Evolutionary conservation across 257 asterid genomes (phyloP).

Genomic region (Solanum verrucosum): DNA sequence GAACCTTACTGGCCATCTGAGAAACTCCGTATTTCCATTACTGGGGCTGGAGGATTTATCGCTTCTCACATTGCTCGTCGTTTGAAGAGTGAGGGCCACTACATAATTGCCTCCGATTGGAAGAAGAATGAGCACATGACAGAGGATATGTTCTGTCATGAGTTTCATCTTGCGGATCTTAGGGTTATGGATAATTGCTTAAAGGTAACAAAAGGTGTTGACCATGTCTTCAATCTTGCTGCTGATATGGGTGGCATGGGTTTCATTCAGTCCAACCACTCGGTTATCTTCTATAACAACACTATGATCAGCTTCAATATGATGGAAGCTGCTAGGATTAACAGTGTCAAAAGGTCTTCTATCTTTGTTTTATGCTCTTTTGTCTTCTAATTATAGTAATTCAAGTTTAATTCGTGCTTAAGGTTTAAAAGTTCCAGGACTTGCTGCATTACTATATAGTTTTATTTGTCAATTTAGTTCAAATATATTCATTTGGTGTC

Average conservation of each 20-base stretch:
- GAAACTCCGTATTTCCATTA: slow-evolving; percentile 71
- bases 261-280: slow-evolving; percentile 90
- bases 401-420: not conserved
- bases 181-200: slow-evolving; percentile 93
- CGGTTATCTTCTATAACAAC: slow-evolving; percentile 86
- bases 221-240: slow-evolving; percentile 86
- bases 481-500: not conserved
- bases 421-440: not conserved
- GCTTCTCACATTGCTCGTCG: slow-evolving; percentile 94
- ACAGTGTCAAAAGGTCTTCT: slow-evolving; percentile 59
- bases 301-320: slow-evolving; percentile 91
- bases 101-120: slow-evolving; percentile 90
- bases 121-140: slow-evolving; percentile 93
- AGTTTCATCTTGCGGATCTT: slow-evolving; percentile 84
- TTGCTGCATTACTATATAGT: not conserved
- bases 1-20: slow-evolving; percentile 82
- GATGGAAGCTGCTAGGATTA: slow-evolving; percentile 86
- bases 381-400: not conserved
- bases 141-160: slow-evolving; percentile 88
- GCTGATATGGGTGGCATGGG: slow-evolving; percentile 99
- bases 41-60: slow-evolving; percentile 89
- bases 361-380: not conserved
- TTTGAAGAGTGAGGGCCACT: slow-evolving; percentile 83
- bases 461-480: not conserved
- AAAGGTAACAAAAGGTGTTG: slow-evolving; percentile 63